These are phyloP conservation scores for Clitopilus hobsonii DNA, from an alignment of 768 basidiomycete genomes.

Conservation along the genomic window DNA sequence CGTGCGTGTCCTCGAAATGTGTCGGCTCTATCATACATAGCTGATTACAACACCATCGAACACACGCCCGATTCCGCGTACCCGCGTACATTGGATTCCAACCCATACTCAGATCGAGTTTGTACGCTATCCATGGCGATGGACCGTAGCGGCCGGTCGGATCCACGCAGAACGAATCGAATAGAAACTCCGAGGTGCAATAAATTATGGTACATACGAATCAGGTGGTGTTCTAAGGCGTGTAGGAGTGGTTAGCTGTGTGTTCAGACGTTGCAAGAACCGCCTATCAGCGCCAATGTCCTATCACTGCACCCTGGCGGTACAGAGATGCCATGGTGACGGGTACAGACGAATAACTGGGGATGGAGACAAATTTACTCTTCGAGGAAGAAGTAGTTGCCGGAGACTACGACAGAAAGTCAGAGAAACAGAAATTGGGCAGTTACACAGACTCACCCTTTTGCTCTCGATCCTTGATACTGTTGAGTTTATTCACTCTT, in stretches of 20 bases:
- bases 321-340: too few species aligned
- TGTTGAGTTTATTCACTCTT: conserved; percentile 80
- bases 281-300: too few species aligned
- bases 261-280: too few species aligned
- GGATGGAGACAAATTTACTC: conserved; percentile 38
- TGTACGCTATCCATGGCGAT: too few species aligned
- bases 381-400: conserved; percentile 93
- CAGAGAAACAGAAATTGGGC: conserved; percentile 2
- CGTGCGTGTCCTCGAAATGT: too few species aligned
- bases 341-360: too few species aligned
- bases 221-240: too few species aligned
- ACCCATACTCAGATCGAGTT: background rate
- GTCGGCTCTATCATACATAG: too few species aligned
- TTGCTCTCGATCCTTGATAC: conserved; percentile 86
- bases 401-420: conserved; percentile 50
- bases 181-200: background rate
- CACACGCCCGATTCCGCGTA: background rate
- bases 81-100: background rate
- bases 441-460: conserved; percentile 47
- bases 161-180: background rate
- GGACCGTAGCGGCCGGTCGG: too few species aligned
- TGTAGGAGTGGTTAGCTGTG: too few species aligned
- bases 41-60: background rate
- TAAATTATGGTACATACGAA: background rate
- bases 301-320: too few species aligned